Base-by-base conservation (phyloP, 2,329 filamentous ascomycete genomes). In the Colletotrichum lindemuthianum region DNA sequence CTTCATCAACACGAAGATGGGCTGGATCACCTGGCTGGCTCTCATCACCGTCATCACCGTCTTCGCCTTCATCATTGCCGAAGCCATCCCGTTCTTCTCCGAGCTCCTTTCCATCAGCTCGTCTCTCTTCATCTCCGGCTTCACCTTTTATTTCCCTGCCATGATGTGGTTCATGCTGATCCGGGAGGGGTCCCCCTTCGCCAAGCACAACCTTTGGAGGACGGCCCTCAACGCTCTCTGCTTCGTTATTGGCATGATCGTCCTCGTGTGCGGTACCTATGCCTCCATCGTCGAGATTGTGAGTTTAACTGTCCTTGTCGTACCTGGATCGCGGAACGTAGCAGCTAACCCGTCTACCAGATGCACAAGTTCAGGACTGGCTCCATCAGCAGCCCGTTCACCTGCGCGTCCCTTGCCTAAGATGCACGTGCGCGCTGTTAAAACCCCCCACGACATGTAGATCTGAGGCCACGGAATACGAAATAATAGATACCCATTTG, bases 51-150 rank as follows among this genome's bases (percentile, higher is more conserved):
- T 74, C 51, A 74, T 90, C 47, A 93, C 90, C 79, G 55, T 90
- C 10, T 57, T 90, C 11, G 88, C 88, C 4, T 93, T 88, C 84
- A 74, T 93, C 69, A 88, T 93, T 68, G 90, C 90, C 12, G 87
- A 90, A 71, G 86, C 88, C 1, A 90, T 93, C 48, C 91, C 91
- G 3, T 88, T 89, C 73, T 94, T 93, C 79, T 86, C 86, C 67
- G 82, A 90, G 53, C 79, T 93, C 48, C 77, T 93, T n/a, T 79
- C 81, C 60, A 81, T 85, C 71, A 79, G 74, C 51, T 84, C 82
- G 2, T 77, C 81, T 2, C 78, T 85, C 36, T 84, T 85, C 72
- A 76, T 85, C 69, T 78, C 40, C 7, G 75, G 75, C 40, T 77
- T 77, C 55, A 78, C 79, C 36, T 81, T 81, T 66, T 78, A 80